Conservation (phyloP, 352 stramenopile species). For the Phytophthora syringae region DNA sequence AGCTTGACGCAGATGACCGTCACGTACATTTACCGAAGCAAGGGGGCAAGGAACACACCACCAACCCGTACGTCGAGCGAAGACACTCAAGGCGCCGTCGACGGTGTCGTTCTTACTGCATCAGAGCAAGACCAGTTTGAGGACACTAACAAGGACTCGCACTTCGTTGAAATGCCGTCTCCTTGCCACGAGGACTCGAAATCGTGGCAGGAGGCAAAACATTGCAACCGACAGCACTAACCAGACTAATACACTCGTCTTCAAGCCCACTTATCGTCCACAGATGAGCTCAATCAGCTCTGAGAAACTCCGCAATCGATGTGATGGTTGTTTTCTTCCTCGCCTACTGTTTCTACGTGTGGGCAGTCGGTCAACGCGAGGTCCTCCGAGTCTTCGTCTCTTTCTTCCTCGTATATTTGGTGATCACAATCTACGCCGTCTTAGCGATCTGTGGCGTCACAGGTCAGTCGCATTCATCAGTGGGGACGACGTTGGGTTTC, state of each 20-base stretch:
- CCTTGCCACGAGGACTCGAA: too few relatives aligned
- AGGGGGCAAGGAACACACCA: too few relatives aligned
- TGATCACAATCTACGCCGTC: slow-evolving; percentile 40
- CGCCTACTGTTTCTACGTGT: slow-evolving; percentile 48
- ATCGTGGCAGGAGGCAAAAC: too few relatives aligned
- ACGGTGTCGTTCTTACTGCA: slow-evolving; percentile 15
- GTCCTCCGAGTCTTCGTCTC: slow-evolving; percentile 38
- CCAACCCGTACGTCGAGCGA: slow-evolving; percentile 21
- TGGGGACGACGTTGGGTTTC: slow-evolving; percentile 40
- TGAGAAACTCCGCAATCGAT: too few relatives aligned
- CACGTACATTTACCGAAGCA: slow-evolving; percentile 46
- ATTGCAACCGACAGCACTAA: too few relatives aligned
- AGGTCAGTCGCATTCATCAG: slow-evolving; percentile 28
- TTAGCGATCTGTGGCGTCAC: slow-evolving; percentile 32
- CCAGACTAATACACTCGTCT: too few relatives aligned
- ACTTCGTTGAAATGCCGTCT: too few relatives aligned
- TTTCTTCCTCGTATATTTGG: slow-evolving; percentile 22
- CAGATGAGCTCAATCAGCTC: too few relatives aligned
- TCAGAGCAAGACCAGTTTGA: slow-evolving; percentile 27
- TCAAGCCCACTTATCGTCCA: too few relatives aligned
- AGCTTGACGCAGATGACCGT: slow-evolving; percentile 42
- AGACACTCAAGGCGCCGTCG: slow-evolving; percentile 18
- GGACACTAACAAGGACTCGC: too few relatives aligned
- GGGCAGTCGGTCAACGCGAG: slow-evolving; percentile 28
- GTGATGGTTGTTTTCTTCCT: slow-evolving; percentile 41